A percentile compares a stretch with the other conserved stretches of the same genome.
These are phyloP conservation scores for Suhomyces maxii DNA, from an alignment of 1,139 yeast species.

Conservation along the genomic window DNA sequence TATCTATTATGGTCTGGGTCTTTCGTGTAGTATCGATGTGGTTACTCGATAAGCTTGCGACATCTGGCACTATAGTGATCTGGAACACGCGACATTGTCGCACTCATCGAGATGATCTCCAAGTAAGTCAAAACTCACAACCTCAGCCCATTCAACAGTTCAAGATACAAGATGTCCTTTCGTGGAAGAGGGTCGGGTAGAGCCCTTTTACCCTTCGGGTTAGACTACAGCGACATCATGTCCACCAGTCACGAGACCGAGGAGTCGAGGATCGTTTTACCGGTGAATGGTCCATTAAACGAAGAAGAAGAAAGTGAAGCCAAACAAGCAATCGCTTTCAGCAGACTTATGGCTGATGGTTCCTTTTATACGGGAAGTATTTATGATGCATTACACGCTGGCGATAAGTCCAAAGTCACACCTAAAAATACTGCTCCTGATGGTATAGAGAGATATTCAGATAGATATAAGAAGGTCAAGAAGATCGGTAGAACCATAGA, in stretches of 20 bases:
- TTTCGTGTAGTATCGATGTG: too few species aligned
- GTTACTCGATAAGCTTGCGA: too few species aligned
- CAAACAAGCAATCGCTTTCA: conserved; percentile 60
- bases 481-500: conserved; percentile 76
- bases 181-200: conserved; percentile 21
- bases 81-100: neutral
- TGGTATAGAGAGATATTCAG: conserved; percentile 74
- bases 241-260: conserved; percentile 32
- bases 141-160: neutral
- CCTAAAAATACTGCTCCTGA: conserved; percentile 32
- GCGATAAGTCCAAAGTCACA: conserved; percentile 7
- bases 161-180: conserved; percentile 15
- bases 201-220: conserved; percentile 61
- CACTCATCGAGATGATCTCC: neutral
- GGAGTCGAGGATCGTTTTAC: conserved; percentile 49
- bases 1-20: too few species aligned
- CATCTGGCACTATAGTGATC: neutral
- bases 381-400: conserved; percentile 19
- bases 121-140: neutral
- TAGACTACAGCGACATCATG: conserved; percentile 61
- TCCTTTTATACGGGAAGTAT: conserved; percentile 72
- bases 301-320: conserved; percentile 60
- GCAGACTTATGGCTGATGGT: conserved; percentile 64
- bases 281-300: conserved; percentile 66
- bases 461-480: conserved; percentile 68